phyloP scores from a whole-genome alignment of 345 rosid species.

The Eutrema heterophyllum region DNA sequence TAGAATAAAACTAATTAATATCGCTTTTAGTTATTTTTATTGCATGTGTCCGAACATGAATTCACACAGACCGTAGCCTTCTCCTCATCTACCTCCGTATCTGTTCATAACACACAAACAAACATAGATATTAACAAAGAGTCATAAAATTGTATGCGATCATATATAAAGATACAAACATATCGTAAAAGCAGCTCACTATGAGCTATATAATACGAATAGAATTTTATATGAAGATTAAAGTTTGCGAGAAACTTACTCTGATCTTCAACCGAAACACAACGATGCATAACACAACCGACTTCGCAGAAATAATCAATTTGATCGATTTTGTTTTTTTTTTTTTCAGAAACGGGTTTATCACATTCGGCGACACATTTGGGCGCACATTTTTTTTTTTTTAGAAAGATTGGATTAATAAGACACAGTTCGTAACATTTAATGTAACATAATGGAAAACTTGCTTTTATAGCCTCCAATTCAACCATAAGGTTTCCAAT shows the following conservation, averaged over 20 bases:
- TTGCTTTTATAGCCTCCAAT: background rate
- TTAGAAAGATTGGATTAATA: background rate
- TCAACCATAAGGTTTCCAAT: background rate
- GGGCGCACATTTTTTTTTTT: background rate
- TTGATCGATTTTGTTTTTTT: background rate
- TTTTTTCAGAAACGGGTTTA: background rate
- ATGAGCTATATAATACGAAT: too few species aligned
- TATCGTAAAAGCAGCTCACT: background rate
- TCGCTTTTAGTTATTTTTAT: background rate
- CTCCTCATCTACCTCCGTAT: background rate
- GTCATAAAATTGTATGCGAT: background rate
- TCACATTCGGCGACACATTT: background rate
- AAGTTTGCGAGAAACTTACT: background rate
- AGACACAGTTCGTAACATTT: background rate
- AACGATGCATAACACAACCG: background rate
- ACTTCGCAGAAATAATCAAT: background rate
- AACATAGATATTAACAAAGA: background rate
- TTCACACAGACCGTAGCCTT: background rate
- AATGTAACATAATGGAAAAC: background rate
- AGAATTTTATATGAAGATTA: background rate
- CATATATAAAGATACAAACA: background rate
- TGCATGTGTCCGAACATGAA: constrained; percentile 1
- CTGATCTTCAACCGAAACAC: background rate
- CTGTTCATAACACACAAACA: background rate
- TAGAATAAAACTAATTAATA: background rate